Conservation (phyloP, 1,284 basidiomycete species). For the Exsudoporus floridanus region DNA sequence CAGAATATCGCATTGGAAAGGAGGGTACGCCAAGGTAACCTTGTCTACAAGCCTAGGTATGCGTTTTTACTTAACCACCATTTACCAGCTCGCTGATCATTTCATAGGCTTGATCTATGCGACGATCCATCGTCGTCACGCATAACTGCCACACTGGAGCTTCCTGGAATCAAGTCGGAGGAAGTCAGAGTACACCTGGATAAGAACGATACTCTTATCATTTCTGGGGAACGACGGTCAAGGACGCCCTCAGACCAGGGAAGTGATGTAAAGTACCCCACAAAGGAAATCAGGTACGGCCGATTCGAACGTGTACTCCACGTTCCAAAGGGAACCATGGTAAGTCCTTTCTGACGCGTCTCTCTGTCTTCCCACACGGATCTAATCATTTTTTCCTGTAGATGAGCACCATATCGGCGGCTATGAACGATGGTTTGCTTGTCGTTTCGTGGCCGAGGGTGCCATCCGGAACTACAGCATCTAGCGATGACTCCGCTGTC, state of each 20-base stretch:
- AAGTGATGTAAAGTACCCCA: conserved; percentile 15
- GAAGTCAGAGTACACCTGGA: conserved; percentile 33
- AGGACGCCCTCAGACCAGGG: conserved; percentile 23
- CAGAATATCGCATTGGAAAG: conserved; percentile 25
- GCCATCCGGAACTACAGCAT: conserved; percentile 20
- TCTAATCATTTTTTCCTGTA: background rate
- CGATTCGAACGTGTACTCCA: conserved; percentile 30
- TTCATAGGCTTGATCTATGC: conserved; percentile 31
- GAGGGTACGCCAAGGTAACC: conserved; percentile 28
- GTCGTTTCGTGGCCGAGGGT: conserved; percentile 32
- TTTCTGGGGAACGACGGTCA: conserved; percentile 29
- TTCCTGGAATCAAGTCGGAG: conserved; percentile 35
- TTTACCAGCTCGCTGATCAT: conserved; percentile 12
- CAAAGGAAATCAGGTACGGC: conserved; percentile 36
- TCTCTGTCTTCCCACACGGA: conserved; percentile 7
- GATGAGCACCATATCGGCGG: conserved; percentile 38
- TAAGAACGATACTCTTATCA: conserved; percentile 21
- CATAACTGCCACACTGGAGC: conserved; percentile 30
- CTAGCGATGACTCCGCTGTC: conserved; percentile 6
- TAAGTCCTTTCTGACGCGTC: conserved; percentile 6
- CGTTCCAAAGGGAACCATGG: conserved; percentile 37
- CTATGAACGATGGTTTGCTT: conserved; percentile 36
- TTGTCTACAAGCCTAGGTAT: conserved; percentile 37
- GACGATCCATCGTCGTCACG: conserved; percentile 34
- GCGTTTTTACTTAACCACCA: conserved; percentile 12